Base-by-base conservation (phyloP, 108 stramenopile species). In the Stephanodiscus minutulus region DNA sequence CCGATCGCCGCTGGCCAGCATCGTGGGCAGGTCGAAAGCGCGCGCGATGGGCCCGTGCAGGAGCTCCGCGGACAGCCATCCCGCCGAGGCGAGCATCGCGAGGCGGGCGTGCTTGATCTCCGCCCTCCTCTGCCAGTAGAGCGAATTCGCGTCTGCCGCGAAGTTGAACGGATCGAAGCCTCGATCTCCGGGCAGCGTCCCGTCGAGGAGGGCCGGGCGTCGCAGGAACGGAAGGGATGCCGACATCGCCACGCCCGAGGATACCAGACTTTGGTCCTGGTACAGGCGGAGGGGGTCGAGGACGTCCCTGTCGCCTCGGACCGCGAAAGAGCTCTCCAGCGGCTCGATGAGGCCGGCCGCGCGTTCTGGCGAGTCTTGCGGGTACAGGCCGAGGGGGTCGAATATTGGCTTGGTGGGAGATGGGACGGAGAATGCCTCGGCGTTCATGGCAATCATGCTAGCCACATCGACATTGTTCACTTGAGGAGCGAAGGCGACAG, bases 61-160 rank as follows among this genome's bases (percentile, higher is more conserved):
- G 3, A 93, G 73, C 70, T 93, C 92, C 1, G 88, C 72, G n/a
- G 89, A 18, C 0, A 83, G 82, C 92, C 92, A 93, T 31, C 92
- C 92, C 2, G 76, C 87, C 4, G 88, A 79, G 25, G 89, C 89
- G 21, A 90, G 69, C 87, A 87, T 87, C 17, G 84, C 83, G 15
- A 85, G 65, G 44, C 86, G 82, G 3, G 46, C 68, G 63, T 85
- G 84, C 60, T 87, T 85, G 11, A 87, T 58, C 54, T 85, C 84
- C 2, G 84, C 82, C 50, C 68, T 69, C n/a, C 84, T 61, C 29
- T 68, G 65, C 53, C 68, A 57, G 37, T 59, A 48, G 11, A 84
- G 63, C 47, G 66, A 20, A 22, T 49, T 55, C 17, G 35, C 29
- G 50, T 62, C 50, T 0, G 57, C 24, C 1, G 71, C 68, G 27